A percentile compares a stretch with the other conserved stretches of the same genome.
Evolutionary conservation across 2,329 filamentous ascomycete genomes (phyloP).

Genomic region (Trichoderma koningii): DNA sequence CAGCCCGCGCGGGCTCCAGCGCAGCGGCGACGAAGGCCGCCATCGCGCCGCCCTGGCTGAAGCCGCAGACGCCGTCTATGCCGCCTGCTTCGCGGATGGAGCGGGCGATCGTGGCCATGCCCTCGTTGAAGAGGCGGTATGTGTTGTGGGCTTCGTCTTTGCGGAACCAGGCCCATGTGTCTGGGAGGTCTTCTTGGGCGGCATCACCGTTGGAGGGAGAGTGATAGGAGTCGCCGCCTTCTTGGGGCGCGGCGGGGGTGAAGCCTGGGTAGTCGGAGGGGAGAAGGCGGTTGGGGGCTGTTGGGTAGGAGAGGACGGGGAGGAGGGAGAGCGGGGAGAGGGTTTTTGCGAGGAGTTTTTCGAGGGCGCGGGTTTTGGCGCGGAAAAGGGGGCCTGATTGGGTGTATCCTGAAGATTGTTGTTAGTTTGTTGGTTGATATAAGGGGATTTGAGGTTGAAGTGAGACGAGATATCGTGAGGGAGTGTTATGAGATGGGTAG

Average conservation of each 20-base stretch:
- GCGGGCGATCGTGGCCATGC: conserved; percentile 63
- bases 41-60: conserved; percentile 76
- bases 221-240: background rate
- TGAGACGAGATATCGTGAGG: background rate
- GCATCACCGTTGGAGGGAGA: background rate
- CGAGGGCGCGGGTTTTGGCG: conserved; percentile 82
- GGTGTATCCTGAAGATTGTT: conserved; percentile 66
- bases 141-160: conserved; percentile 62
- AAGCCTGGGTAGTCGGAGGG: conserved; percentile 72
- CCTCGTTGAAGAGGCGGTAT: conserved; percentile 71
- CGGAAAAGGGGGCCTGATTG: conserved; percentile 86
- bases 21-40: conserved; percentile 72
- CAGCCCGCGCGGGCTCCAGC: conserved; percentile 55
- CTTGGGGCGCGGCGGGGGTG: conserved; percentile 41
- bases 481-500: conserved; percentile 1
- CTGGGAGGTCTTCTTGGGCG: conserved; percentile 48
- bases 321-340: conserved; percentile 61
- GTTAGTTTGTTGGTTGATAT: background rate
- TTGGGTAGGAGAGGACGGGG: conserved; percentile 66
- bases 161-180: conserved; percentile 83
- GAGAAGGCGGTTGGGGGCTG: conserved; percentile 64
- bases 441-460: background rate
- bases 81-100: conserved; percentile 64
- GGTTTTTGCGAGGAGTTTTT: conserved; percentile 75
- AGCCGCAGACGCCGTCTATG: conserved; percentile 78